Base-by-base conservation (phyloP, 2,329 filamentous ascomycete species). In the Xylariaceae sp. region DNA sequence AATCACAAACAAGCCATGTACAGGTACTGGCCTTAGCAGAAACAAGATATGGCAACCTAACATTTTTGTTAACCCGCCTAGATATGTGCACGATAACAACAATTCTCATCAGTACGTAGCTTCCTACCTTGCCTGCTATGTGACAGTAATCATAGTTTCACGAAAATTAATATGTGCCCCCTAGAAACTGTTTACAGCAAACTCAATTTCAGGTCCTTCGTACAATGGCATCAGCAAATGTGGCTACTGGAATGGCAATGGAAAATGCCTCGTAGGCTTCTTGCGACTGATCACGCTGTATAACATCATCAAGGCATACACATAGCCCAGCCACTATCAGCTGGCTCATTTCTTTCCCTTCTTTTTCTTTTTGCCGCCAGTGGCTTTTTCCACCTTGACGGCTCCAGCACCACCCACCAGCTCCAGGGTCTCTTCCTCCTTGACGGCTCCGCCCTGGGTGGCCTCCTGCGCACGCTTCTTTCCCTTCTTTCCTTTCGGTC, bases 401-500 rank as follows among this genome's bases (percentile, higher is more conserved):
- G 77, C 80, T 12, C 85, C 85, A 1, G 84, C 85, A 4, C 86
- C 86, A 24, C 86, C 85, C 2, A 85, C 85, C 11, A 88, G 75
- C 63, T 85, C 86, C 63, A 86, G 77, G 56, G 79, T 89, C 79
- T 82, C 86, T 72, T 90, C 88, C 62, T 93, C 91, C 67, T 82
- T 87, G 19, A 92, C 90, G 11, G 88, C 77, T 45, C 93, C 94
- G 59, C 95, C 95, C 73, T 98, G 95, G 7, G 91, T 97, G 36
- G 88, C 79, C 65, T 91, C 90, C 60, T 82, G 80, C 4, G 86
- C 87, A 76, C 89, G 89, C 82, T 92, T 89, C 82, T 92, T 94
- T 53, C 91, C 91, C 82, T 96, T 96, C 79, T 90, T 92, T 5
- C 92, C 92, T 78, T 95, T 96, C 6, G 93, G 92, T 44, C 90